phyloP scores from a whole-genome alignment of 2,329 filamentous ascomycete genomes.

The Trichoderma asperellum region DNA sequence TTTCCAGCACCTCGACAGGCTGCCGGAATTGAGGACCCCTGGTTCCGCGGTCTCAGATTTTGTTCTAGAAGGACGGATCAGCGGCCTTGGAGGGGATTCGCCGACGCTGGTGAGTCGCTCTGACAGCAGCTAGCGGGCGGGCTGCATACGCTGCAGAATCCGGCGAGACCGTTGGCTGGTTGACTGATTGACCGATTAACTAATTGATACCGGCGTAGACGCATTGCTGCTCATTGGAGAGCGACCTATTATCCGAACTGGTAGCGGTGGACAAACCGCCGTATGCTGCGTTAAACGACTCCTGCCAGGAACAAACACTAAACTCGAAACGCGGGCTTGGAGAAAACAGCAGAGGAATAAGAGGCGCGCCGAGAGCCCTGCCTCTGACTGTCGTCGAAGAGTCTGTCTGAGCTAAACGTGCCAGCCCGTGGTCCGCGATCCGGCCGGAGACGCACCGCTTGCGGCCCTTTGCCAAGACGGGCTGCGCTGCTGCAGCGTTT shows the following conservation, averaged over 20 bases:
- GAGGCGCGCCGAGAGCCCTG: constrained; percentile 3
- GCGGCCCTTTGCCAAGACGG: constrained; percentile 6
- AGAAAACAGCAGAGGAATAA: neutral
- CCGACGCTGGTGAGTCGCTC: constrained; percentile 10
- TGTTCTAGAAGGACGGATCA: constrained; percentile 38
- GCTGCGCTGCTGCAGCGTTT: neutral
- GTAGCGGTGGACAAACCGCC: neutral
- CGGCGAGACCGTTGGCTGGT: constrained; percentile 13
- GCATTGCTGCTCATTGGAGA: neutral
- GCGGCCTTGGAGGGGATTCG: constrained; percentile 14
- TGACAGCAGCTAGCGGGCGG: constrained; percentile 7
- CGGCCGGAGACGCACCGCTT: neutral
- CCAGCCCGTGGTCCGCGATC: neutral
- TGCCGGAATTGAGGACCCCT: constrained; percentile 32
- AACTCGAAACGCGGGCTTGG: constrained; percentile 12
- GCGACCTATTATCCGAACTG: neutral
- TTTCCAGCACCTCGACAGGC: constrained; percentile 19
- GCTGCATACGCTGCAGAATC: neutral
- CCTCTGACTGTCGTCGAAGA: neutral
- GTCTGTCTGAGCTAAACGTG: neutral
- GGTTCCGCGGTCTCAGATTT: constrained; percentile 39
- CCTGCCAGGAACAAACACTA: neutral
- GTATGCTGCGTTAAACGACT: neutral
- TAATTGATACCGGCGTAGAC: neutral
- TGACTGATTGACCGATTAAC: neutral